phyloP scores from a whole-genome alignment of 2,329 filamentous ascomycete species.

The Xylaria multiplex region DNA sequence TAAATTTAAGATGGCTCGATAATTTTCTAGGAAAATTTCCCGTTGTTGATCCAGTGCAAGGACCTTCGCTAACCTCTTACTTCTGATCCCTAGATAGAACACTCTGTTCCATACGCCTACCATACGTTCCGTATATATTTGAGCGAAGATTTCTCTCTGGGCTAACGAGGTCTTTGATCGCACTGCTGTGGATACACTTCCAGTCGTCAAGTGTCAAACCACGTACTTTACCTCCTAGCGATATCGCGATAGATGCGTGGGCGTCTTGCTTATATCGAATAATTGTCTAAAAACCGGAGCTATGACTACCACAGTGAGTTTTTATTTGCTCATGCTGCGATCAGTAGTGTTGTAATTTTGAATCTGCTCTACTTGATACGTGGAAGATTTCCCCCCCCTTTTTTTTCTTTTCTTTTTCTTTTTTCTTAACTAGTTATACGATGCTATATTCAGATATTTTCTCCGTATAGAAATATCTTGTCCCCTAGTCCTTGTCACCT shows the following conservation, averaged over 20 bases:
- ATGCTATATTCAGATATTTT: neutral
- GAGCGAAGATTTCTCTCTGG: slow-evolving; percentile 12
- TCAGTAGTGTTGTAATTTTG: neutral
- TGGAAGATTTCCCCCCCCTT: no score
- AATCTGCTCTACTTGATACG: neutral
- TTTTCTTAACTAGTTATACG: neutral
- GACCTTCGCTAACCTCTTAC: slow-evolving; percentile 14
- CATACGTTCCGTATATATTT: slow-evolving; percentile 37
- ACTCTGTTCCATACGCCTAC: slow-evolving; percentile 25
- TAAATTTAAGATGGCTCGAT: neutral
- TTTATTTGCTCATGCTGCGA: neutral
- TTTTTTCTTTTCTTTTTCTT: no score
- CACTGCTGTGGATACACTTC: neutral
- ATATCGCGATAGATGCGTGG: neutral
- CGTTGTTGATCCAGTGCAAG: neutral
- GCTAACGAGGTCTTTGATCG: slow-evolving; percentile 8
- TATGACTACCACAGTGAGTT: slow-evolving; percentile 47
- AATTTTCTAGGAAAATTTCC: neutral
- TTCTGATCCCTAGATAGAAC: slow-evolving; percentile 23
- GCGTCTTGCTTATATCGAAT: neutral
- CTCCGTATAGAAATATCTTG: neutral
- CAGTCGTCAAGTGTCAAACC: neutral
- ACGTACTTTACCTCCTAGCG: neutral
- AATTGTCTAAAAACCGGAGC: slow-evolving; percentile 24
- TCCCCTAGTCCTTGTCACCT: neutral